Base-by-base conservation (phyloP, 495 filamentous ascomycete species). In the Lophium mytilinum region DNA sequence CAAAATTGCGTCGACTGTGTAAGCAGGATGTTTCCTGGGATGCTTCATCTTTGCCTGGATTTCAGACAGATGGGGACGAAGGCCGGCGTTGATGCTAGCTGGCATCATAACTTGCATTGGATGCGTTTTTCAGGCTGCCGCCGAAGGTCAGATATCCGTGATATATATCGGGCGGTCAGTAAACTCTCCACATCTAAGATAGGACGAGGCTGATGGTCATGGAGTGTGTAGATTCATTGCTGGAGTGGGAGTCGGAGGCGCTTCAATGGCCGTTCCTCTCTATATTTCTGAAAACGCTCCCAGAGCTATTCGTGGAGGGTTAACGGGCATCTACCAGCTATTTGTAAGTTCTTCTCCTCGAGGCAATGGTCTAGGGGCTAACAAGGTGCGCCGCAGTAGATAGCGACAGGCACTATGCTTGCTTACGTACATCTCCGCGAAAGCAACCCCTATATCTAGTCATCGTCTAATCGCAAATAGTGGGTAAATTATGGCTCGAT, bases 291-390 rank as follows among this genome's bases (percentile, higher is more conserved):
- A 89, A 61, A 87, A 85, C 52, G 83, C 85, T 10, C 85, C 86
- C 4, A 75, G 85, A 43, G 83, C 82, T 37, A 87, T 88, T 60
- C 84, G 85, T 45, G 85, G 85, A 33, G 79, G 79, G 17, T 71
- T 89, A 37, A 87, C 83, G 30, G 83, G 83, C 48, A 73, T 87
- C 53, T 88, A 88, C 63, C 84, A 88, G 61, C 76, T 87, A 4
- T 87, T 88, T 63, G 39, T 42, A 42, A 42, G 39, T 42, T 42
- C 14, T n/a, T n/a, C n/a, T n/a, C n/a, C n/a, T n/a, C n/a, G n/a
- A n/a, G n/a, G n/a, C n/a, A n/a, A n/a, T n/a, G n/a, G n/a, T n/a
- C n/a, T n/a, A n/a, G n/a, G n/a, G n/a, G n/a, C n/a, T n/a, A n/a
- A n/a, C n/a, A n/a, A n/a, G n/a, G n/a, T n/a, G n/a, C n/a, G n/a